phyloP scores from a whole-genome alignment of 2,329 filamentous ascomycete species.

The Macrophomina pseudophaseolina region DNA sequence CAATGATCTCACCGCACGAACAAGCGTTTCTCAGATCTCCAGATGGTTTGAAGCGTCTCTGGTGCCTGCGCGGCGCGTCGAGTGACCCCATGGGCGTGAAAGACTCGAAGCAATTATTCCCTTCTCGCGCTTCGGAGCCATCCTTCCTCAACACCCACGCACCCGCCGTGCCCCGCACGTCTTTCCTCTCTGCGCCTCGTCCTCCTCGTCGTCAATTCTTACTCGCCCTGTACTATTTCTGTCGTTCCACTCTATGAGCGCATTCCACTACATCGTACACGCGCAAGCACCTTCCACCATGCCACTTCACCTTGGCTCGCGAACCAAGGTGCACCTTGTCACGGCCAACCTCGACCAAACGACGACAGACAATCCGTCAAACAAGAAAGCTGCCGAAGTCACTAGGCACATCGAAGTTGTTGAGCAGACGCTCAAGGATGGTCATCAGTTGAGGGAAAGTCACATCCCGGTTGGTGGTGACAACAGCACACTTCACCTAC shows the following conservation, averaged over 20 bases:
- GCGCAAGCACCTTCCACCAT: slow-evolving; percentile 30
- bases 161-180: not conserved
- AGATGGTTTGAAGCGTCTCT: no score
- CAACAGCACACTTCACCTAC: slow-evolving; percentile 35
- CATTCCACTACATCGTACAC: not conserved
- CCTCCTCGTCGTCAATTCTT: not conserved
- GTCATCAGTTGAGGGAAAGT: slow-evolving; percentile 35
- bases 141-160: not conserved
- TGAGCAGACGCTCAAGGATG: slow-evolving; percentile 25
- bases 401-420: slow-evolving; percentile 26
- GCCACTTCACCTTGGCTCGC: slow-evolving; percentile 40
- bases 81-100: not conserved
- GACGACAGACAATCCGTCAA: slow-evolving; percentile 33
- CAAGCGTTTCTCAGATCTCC: no score
- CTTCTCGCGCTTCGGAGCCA: not conserved
- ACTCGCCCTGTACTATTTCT: not conserved
- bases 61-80: no score
- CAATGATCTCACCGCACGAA: no score
- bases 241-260: not conserved
- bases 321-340: slow-evolving; percentile 36
- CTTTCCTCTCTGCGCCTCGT: slow-evolving; percentile 22
- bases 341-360: slow-evolving; percentile 36
- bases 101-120: no score
- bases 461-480: slow-evolving; percentile 37
- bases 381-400: slow-evolving; percentile 32